Evolutionary conservation across 2,329 filamentous ascomycete species (phyloP), one percentile per base, ranked within the genome.

Genomic region (Penicillium sp.): DNA sequence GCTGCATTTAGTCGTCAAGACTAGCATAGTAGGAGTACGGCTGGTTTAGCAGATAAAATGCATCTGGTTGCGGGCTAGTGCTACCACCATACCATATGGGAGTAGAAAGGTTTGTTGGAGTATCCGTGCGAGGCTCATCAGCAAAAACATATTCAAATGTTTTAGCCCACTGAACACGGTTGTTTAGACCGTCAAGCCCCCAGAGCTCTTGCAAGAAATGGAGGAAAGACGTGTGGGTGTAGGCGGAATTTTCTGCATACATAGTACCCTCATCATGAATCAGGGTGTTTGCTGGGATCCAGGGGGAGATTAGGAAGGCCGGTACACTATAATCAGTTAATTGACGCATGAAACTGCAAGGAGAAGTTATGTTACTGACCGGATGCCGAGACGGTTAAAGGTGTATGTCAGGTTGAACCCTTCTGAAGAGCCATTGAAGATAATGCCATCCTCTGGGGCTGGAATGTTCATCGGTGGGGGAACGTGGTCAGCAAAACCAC

Each of bases 161-260:
- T 63, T 74, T 72, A 42, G 72, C 71, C 72, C 73, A 75, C 55
- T 74, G 70, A 16, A 76, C 72, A 1, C 73, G 67, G 53, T 74
- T 74, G 59, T 75, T 74, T 16, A 76, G 52, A 2, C 71, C 69
- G 30, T 75, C 68, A 16, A 76, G 61, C 0, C 60, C 66, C 72
- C 74, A 75, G 11, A 76, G 63, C 49, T 74, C 66, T 60, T 75
- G 71, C 42, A 76, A 56, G 63, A 74, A 74, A 47, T 75, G 73
- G 57, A 75, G 61, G 54, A 75, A 63, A 11, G 69, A 73, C 18
- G 65, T 68, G 59, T 75, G 73, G 16, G 72, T 74, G 64, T 75
- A 74, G 8, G 69, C 72, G 6, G 68, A 70, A 58, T 72, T 65
- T 18, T 63, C 53, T 23, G 65, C 69, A 57, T 74, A 74, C 55